Evolutionary conservation across 371 early-diverging fungal genomes (phyloP).

Genomic region (Circinella umbellata): DNA sequence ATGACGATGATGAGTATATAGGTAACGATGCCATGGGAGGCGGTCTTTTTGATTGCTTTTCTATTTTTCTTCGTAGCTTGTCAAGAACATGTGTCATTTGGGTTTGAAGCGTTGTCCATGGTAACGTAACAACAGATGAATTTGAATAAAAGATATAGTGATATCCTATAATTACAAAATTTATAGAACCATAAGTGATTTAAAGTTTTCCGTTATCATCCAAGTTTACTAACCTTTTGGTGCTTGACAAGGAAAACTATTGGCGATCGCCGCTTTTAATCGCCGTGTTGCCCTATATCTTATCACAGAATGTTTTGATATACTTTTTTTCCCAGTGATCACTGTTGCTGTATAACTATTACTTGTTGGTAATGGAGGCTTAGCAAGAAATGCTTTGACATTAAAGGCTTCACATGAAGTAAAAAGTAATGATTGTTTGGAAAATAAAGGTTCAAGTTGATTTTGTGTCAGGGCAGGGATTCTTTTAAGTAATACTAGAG

Average conservation of each 20-base stretch:
- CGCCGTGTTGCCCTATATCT: background rate
- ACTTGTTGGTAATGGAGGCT: background rate
- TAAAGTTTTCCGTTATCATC: background rate
- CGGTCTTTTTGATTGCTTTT: background rate
- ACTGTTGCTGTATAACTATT: background rate
- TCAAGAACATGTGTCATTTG: background rate
- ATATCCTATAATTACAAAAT: background rate
- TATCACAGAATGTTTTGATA: background rate
- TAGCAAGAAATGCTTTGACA: conserved; percentile 1
- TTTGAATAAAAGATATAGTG: background rate
- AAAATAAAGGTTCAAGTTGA: background rate
- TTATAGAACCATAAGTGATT: background rate
- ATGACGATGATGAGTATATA: background rate
- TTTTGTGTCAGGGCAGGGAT: background rate
- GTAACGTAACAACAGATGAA: background rate
- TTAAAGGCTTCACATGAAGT: background rate
- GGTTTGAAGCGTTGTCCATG: background rate
- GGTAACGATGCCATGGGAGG: background rate
- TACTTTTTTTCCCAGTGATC: background rate
- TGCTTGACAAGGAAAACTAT: background rate
- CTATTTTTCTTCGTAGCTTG: background rate
- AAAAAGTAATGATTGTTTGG: background rate
- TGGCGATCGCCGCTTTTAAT: conserved; percentile 9
- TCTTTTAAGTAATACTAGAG: background rate
- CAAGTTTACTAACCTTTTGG: background rate